phyloP scores from a whole-genome alignment of 2,329 filamentous ascomycete species.

The Amesomyces nigricolor region DNA sequence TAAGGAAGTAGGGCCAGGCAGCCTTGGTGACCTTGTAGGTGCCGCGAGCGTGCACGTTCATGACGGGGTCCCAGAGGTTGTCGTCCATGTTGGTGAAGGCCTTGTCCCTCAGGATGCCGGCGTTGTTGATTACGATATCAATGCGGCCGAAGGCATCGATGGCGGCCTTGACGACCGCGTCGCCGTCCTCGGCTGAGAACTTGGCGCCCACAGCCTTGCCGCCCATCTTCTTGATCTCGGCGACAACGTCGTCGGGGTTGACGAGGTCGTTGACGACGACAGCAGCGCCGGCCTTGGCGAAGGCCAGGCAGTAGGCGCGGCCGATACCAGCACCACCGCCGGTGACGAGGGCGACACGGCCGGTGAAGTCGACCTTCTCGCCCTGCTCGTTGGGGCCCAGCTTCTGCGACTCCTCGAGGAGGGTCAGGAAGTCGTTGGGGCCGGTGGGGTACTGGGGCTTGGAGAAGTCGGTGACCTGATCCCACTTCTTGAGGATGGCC shows the following conservation, averaged over 20 bases:
- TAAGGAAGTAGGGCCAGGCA: conserved; percentile 94
- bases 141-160: conserved; percentile 91
- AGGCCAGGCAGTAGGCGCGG: conserved; percentile 81
- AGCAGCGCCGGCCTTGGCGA: conserved; percentile 71
- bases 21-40: conserved; percentile 98
- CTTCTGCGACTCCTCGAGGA: conserved; percentile 80
- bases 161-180: conserved; percentile 82
- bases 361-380: conserved; percentile 72
- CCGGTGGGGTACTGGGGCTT: conserved; percentile 76
- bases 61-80: conserved; percentile 81
- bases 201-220: conserved; percentile 91
- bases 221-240: conserved; percentile 84
- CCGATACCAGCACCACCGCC: conserved; percentile 87
- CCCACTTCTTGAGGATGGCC: conserved; percentile 85
- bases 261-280: conserved; percentile 95
- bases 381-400: conserved; percentile 65
- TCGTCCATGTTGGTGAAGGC: conserved; percentile 98
- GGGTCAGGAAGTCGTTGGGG: conserved; percentile 77
- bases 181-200: conserved; percentile 88
- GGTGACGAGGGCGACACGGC: conserved; percentile 80
- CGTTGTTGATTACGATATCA: conserved; percentile 96
- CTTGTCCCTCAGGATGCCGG: conserved; percentile 95
- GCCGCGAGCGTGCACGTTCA: conserved; percentile 87
- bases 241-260: conserved; percentile 83
- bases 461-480: conserved; percentile 80